Base-by-base conservation (phyloP, 208 protist species). In the Blechomonas ayalai region DNA sequence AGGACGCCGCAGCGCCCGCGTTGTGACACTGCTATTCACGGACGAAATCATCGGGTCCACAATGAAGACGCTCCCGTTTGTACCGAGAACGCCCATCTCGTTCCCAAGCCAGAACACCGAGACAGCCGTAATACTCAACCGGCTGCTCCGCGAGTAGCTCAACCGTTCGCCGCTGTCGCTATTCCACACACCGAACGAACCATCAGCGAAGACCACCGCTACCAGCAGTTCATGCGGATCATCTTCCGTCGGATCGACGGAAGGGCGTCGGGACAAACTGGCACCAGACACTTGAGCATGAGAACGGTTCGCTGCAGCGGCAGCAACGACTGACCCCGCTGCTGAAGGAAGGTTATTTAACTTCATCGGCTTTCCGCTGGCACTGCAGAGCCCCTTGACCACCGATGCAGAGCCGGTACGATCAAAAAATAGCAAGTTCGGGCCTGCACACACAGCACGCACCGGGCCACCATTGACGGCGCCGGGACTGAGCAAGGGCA, bases 21-120 rank as follows among this genome's bases (percentile, higher is more conserved):
- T 69, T 26, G 37, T 52, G 2, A 86, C 53, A 51, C 60, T 73
- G 59, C 82, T 86, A 54, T 90, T 90, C 34, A 75, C 53, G 22
- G 49, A 63, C 13, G 52, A 50, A 28, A 91, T 54, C 8, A 41
- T 65, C 3, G 42, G 52, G 49, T 88, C 76, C 34, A 81, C 37
- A 13, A 92, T 39, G 34, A 67, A 65, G 32, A 87, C 53, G 39
- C 59, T 60, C 24, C 83, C 79, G 51, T 65, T 60, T 2, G 45
- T 48, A 24, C 67, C 68, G 13, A 84, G 62, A 18, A 84, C 61
- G 49, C 70, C 51, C 23, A 91, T 58, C 28, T 58, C 64, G 52
- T 67, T 65, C 10, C 42, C 57, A 18, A 55, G 42, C 49, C 55
- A 83, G 88, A 4, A 92, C 70, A 0, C 60, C 83, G 40, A 82